Percentiles rank a stretch among this genome's conserved stretches.
Conservation (phyloP, 176 grass and related monocot genomes). For the Eragrostis curvula region DNA sequence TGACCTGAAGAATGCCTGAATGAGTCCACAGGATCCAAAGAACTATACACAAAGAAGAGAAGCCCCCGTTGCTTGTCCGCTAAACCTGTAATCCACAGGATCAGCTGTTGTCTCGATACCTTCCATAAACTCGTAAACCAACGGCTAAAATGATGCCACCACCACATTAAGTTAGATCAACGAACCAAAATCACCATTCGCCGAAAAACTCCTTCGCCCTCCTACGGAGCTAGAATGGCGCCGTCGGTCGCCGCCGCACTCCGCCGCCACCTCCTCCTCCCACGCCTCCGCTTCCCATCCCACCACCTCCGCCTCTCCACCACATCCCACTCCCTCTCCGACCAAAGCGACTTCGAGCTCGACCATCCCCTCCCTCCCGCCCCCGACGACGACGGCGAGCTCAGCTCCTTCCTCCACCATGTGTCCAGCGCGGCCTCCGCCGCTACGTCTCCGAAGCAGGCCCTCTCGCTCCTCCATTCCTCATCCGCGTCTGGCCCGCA, state of each 20-base stretch:
- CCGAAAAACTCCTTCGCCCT: neutral
- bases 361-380: conserved; percentile 24
- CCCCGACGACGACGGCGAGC: conserved; percentile 46
- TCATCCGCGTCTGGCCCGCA: conserved; percentile 30
- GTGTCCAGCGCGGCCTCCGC: conserved; percentile 59
- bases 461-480: conserved; percentile 48
- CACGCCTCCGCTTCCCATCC: neutral
- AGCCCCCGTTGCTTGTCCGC: too few relatives aligned
- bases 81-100: too few relatives aligned
- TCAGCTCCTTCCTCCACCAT: conserved; percentile 63
- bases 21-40: too few relatives aligned
- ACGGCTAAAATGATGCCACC: too few relatives aligned
- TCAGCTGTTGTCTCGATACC: too few relatives aligned
- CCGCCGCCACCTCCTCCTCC: conserved; percentile 15
- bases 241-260: conserved; percentile 20
- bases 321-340: conserved; percentile 24
- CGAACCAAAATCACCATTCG: neutral
- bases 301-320: neutral
- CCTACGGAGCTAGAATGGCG: conserved; percentile 32
- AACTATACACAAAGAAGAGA: too few relatives aligned
- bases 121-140: too few relatives aligned
- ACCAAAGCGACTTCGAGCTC: conserved; percentile 70
- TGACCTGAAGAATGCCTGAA: too few relatives aligned
- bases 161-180: neutral
- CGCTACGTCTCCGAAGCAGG: conserved; percentile 57